phyloP scores from a whole-genome alignment of 192 early-diverging fungal species.

The Coemansia sp. region DNA sequence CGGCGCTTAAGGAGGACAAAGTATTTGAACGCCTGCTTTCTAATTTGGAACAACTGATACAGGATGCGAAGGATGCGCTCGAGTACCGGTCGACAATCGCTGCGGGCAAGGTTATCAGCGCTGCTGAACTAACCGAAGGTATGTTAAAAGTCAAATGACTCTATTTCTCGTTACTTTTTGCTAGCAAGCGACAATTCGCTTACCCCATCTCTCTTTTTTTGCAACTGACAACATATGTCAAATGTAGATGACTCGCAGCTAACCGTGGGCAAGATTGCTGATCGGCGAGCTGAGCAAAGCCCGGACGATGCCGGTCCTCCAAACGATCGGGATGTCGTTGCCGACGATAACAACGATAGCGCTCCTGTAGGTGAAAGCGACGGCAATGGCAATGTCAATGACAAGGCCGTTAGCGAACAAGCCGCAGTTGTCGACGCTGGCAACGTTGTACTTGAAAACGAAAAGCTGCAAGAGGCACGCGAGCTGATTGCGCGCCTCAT shows the following conservation, averaged over 20 bases:
- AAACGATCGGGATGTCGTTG: neutral
- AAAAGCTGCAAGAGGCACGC: constrained; percentile 48
- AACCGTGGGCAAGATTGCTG: constrained; percentile 26
- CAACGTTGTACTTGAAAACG: neutral
- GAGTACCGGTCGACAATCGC: constrained; percentile 55
- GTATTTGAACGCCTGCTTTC: constrained; percentile 60
- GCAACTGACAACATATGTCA: neutral
- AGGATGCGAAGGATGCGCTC: constrained; percentile 56
- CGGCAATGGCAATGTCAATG: neutral
- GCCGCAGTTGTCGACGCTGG: neutral
- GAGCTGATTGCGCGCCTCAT: constrained; percentile 54
- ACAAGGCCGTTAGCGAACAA: neutral
- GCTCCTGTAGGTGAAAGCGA: neutral
- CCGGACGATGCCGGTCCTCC: neutral
- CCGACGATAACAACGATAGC: constrained; percentile 9
- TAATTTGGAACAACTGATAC: constrained; percentile 60
- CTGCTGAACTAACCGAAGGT: constrained; percentile 53
- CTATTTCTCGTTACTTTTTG: neutral
- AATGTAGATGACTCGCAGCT: constrained; percentile 43
- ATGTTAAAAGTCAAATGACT: constrained; percentile 16
- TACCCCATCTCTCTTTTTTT: neutral
- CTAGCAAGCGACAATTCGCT: neutral
- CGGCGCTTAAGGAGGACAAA: constrained; percentile 59
- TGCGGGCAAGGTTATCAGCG: constrained; percentile 58
- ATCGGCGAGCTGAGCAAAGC: constrained; percentile 4